Evolutionary conservation across 345 rosid species (phyloP), one percentile per base, ranked within the genome.

Genomic region (Geranium brycei): DNA sequence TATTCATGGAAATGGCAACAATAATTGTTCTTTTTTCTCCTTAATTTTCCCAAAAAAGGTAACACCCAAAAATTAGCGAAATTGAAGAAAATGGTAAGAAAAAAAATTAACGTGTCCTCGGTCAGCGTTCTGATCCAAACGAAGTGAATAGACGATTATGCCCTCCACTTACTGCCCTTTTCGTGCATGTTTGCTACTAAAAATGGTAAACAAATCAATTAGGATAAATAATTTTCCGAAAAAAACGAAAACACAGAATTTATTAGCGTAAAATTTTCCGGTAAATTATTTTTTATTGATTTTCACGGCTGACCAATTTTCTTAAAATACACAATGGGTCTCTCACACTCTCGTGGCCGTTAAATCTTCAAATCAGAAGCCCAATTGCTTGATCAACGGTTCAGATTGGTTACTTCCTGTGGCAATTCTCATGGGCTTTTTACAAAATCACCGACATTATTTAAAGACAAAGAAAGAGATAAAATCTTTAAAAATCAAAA

Each of bases 261-360:
- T 31, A 67, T 66, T 65, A 23, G 28, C 74, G 71, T 58, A 69
- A 69, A 79, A 38, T 13, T 15, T 60, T 35, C 6, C 6, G 10
- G 32, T 19, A 59, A 14, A 11, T 19, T 59, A 59, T 18, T 59
- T 2, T 59, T n/a, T n/a, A n/a, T n/a, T n/a, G n/a, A 59, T 59
- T 59, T 60, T 31, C 51, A n/a, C 17, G 18, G 8, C 66, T 58
- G 17, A 17, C 63, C 57, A 15, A n/a, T n/a, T n/a, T n/a, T n/a
- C n/a, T n/a, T n/a, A n/a, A n/a, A n/a, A n/a, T n/a, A n/a, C n/a
- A 23, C 32, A 19, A 47, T 47, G 53, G 0, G 53, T 13, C 53
- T 13, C 53, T 3, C 11, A 6, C 41, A 6, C 53, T 8, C 11
- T 13, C 28, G 11, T 13, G 14, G 11, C 53, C 53, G 53, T 47